These are phyloP conservation scores for Erysimum cheiri DNA, from an alignment of 441 rosid species.

Conservation along the genomic window DNA sequence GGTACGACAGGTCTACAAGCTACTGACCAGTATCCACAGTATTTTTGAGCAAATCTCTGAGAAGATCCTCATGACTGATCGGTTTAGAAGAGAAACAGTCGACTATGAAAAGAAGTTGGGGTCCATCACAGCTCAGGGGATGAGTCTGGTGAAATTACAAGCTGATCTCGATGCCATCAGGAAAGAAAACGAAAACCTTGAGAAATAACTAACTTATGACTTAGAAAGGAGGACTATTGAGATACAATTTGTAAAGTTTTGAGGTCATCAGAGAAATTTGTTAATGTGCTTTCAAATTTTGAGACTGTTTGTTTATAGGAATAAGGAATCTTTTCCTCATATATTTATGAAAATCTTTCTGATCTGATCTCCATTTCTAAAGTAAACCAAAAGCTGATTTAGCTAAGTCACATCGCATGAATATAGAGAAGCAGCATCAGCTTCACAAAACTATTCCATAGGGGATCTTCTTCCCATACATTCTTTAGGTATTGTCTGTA, in stretches of 20 bases:
- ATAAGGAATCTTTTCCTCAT: background rate
- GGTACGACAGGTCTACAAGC: constrained; percentile 73
- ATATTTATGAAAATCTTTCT: background rate
- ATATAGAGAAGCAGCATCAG: constrained; percentile 13
- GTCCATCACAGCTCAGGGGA: constrained; percentile 56
- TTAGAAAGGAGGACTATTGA: background rate
- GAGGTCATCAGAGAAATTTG: background rate
- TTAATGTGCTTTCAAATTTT: constrained; percentile 6
- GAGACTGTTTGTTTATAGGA: constrained; percentile 4
- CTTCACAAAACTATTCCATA: constrained; percentile 25
- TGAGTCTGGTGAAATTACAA: constrained; percentile 59
- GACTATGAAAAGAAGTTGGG: constrained; percentile 81
- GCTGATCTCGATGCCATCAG: constrained; percentile 63
- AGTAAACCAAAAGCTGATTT: background rate
- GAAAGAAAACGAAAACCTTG: constrained; percentile 63
- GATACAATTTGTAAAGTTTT: background rate
- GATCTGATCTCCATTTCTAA: background rate
- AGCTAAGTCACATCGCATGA: background rate
- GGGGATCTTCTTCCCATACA: constrained; percentile 20
- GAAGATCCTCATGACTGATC: constrained; percentile 65
- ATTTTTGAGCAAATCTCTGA: constrained; percentile 74
- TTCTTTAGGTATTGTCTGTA: constrained; percentile 23
- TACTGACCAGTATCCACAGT: constrained; percentile 74
- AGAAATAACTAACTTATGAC: constrained; percentile 32
- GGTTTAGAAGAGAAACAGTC: constrained; percentile 67